Base-by-base conservation (phyloP, 2,329 filamentous ascomycete species). In the Monosporascus sp. region DNA sequence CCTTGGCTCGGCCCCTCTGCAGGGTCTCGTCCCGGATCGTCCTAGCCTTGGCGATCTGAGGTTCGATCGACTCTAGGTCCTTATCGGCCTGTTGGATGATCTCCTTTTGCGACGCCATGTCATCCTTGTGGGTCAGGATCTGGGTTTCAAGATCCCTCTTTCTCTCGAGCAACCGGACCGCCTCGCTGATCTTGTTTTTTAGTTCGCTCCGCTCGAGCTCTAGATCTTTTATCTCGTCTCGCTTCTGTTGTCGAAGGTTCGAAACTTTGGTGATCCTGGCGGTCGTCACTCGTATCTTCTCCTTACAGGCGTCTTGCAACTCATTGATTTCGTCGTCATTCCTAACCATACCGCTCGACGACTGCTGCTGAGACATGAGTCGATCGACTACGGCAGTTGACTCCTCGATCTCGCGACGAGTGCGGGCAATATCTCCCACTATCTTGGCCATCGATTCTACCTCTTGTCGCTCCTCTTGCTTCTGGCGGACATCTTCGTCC, bases 241-340 rank as follows among this genome's bases (percentile, higher is more conserved):
- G 84, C 51, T 83, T 79, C 39, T 88, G 83, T 59, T 96, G 89
- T 59, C 82, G 85, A 36, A 94, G 89, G 14, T 72, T 74, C 1
- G 79, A 82, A 34, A 95, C 71, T 61, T 88, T 88, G 6, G 79
- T 71, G 14, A 93, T 77, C 44, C 76, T 80, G 42, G 76, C 76
- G 65, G 89, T 90, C 27, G 84, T 72, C 22, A 73, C 72, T 51
- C 86, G 82, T 59, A 84, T 79, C 64, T 89, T 83, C 55, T 91
- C 89, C 20, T 80, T 81, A 52, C 86, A 78, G 18, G 74, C 72
- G 47, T 83, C 83, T 56, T 91, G 82, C 47, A 91, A 82, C 50
- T 89, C 85, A 61, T 94, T 88, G 50, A 97, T 91, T 59, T 94
- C 89, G 51, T 96, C 89, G 6, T 90, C 80, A 31, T 88, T 89